Conservation (phyloP, 2,329 filamentous ascomycete genomes). For the Ascochyta koolunga region DNA sequence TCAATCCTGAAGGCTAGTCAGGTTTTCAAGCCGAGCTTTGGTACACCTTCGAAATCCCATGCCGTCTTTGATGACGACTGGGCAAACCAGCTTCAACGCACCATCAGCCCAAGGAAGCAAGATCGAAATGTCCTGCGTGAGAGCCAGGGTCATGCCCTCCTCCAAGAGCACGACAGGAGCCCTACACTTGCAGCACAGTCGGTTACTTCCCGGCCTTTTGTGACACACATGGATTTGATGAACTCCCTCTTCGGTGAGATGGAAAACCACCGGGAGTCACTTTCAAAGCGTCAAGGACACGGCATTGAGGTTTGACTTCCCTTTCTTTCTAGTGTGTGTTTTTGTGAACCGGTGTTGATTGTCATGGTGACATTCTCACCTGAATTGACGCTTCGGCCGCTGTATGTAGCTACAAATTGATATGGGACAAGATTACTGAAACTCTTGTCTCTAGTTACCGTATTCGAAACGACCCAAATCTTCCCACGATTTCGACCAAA, state of each 20-base stretch:
- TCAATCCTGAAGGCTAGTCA: slow-evolving; percentile 56
- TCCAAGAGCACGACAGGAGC: slow-evolving; percentile 50
- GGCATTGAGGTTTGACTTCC: slow-evolving; percentile 88
- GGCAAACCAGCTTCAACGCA: slow-evolving; percentile 91
- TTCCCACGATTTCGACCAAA: slow-evolving; percentile 65
- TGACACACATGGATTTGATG: slow-evolving; percentile 93
- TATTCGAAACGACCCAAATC: slow-evolving; percentile 80
- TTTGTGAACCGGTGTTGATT: slow-evolving; percentile 49
- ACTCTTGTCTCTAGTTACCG: slow-evolving; percentile 71
- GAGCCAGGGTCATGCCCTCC: slow-evolving; percentile 66
- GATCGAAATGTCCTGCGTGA: slow-evolving; percentile 75
- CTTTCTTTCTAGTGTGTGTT: slow-evolving; percentile 46
- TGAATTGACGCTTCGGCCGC: slow-evolving; percentile 41
- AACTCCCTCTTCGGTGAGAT: slow-evolving; percentile 82
- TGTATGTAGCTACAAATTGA: slow-evolving; percentile 55
- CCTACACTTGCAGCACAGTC: slow-evolving; percentile 42
- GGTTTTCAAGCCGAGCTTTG: slow-evolving; percentile 40
- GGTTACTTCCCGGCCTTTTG: slow-evolving; percentile 65
- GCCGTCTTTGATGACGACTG: slow-evolving; percentile 77
- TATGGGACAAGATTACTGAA: slow-evolving; percentile 47
- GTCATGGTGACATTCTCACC: slow-evolving; percentile 40
- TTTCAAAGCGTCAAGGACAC: slow-evolving; percentile 59
- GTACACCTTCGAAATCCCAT: slow-evolving; percentile 61
- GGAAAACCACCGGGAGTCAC: slow-evolving; percentile 58
- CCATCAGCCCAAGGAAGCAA: slow-evolving; percentile 91